Evolutionary conservation across 2,329 filamentous ascomycete genomes (phyloP), one percentile per base, ranked within the genome.

Genomic region (Scedosporium apiospermum): DNA sequence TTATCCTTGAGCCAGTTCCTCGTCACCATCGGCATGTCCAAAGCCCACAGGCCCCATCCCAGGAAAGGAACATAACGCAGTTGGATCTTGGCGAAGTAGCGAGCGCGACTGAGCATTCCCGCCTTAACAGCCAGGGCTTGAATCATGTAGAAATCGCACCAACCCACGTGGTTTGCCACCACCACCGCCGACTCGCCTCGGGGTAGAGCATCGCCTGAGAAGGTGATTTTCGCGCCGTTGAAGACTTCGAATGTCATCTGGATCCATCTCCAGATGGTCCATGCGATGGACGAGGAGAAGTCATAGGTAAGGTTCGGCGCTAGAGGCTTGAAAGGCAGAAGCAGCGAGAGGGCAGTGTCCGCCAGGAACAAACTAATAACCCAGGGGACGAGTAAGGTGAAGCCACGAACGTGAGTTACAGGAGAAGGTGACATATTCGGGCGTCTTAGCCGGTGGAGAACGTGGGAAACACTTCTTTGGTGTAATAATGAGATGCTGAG

Each of bases 141-240:
- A 65, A 87, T 82, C 76, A 86, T 80, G 74, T 86, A 88, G 69
- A 88, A 86, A 71, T 87, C 84, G 63, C 78, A 76, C 84, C 84
- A 87, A 60, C 77, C 78, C 46, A 85, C 79, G 71, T 87, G 84
- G 69, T 87, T 86, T 62, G 79, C 75, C 61, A 87, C 73, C 38
- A 87, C 81, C 61, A 88, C 80, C 62, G 83, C 84, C 27, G 80
- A 84, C 71, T 88, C 84, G n/a, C 75, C 76, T 10, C 64, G 62
- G 1, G 81, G 82, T 7, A 86, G 71, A 1, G 67, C 64, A 65
- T 83, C 80, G 16, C 83, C 83, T 6, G 82, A 82, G 34, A 80
- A 72, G 44, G 76, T 76, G 66, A 87, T 83, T 61, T 72, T 65
- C 49, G 81, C 83, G 46, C 78, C 78, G 67, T 87, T 87, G 70